A percentile compares a stretch with the other conserved stretches of the same genome.
Evolutionary conservation across 345 rosid species (phyloP).

Genomic region (Salix exigua): DNA sequence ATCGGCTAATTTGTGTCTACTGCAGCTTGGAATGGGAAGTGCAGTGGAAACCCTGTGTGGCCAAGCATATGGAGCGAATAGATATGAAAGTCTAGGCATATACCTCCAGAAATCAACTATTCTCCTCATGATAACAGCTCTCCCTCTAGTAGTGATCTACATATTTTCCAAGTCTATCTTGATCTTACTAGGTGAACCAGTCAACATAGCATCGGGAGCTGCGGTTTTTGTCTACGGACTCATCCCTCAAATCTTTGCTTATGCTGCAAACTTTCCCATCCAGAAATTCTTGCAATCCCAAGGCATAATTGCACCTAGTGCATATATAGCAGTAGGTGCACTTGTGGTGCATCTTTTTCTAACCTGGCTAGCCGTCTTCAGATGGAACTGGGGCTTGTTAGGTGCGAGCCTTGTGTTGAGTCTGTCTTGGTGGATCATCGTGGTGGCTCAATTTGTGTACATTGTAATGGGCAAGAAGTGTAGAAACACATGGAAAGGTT

Average conservation of each 20-base stretch:
- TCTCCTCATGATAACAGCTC: conserved; percentile 43
- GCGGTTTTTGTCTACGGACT: conserved; percentile 35
- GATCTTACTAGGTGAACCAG: conserved; percentile 50
- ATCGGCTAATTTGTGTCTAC: background rate
- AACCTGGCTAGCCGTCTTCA: conserved; percentile 18
- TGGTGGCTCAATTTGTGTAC: conserved; percentile 16
- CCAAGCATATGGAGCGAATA: conserved; percentile 73
- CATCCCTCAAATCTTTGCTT: conserved; percentile 29
- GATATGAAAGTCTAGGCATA: conserved; percentile 57
- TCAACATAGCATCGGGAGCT: conserved; percentile 52
- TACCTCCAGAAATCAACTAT: conserved; percentile 68
- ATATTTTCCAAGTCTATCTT: conserved; percentile 48
- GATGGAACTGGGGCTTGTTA: conserved; percentile 17
- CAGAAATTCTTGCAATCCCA: conserved; percentile 29
- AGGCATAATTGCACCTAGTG: conserved; percentile 22
- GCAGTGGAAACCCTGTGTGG: conserved; percentile 82
- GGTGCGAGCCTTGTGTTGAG: conserved; percentile 27
- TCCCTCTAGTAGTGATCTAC: conserved; percentile 50
- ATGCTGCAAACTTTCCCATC: conserved; percentile 57
- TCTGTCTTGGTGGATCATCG: conserved; percentile 24
- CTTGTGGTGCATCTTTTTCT: conserved; percentile 13
- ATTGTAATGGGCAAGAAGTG: conserved; percentile 8
- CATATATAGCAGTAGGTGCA: conserved; percentile 17
- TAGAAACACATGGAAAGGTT: conserved; percentile 21
- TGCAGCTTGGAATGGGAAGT: conserved; percentile 55